These are phyloP conservation scores for Solanum hybrid DNA, from an alignment of 305 asterid species.

Conservation along the genomic window DNA sequence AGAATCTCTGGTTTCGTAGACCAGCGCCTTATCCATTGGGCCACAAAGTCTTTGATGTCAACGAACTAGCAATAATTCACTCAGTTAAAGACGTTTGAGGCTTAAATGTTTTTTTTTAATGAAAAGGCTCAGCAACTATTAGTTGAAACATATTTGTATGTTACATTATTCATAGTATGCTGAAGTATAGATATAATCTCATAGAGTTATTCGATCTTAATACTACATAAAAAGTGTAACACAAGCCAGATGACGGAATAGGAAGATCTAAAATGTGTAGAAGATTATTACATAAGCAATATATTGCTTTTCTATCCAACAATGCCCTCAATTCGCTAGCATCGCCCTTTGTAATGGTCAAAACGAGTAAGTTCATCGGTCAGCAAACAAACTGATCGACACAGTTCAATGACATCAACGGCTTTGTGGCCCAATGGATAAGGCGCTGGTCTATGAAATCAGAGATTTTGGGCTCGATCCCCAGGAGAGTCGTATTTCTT, in stretches of 20 bases:
- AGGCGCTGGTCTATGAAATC: conserved; percentile 99
- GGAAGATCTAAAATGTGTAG: neutral
- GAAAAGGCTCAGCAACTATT: neutral
- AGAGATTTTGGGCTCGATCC: conserved; percentile 99
- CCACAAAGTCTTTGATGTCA: conserved; percentile 47
- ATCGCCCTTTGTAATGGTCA: neutral
- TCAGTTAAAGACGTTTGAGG: neutral
- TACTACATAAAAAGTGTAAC: neutral
- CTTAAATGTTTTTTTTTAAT: neutral
- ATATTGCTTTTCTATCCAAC: neutral
- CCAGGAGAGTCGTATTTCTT: conserved; percentile 64
- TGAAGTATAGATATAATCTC: neutral
- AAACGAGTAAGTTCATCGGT: neutral
- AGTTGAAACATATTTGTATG: neutral
- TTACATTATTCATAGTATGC: neutral
- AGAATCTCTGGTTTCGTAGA: conserved; percentile 99
- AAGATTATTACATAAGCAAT: neutral
- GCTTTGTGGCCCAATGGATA: conserved; percentile 99
- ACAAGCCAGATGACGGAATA: neutral
- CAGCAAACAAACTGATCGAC: neutral
- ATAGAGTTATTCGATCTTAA: neutral
- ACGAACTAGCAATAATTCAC: too few species aligned
- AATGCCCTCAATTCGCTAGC: neutral
- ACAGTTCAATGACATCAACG: neutral
- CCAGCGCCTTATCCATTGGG: conserved; percentile 99